phyloP scores from a whole-genome alignment of 2,329 filamentous ascomycete genomes.

The Aspergillus costaricaensis region DNA sequence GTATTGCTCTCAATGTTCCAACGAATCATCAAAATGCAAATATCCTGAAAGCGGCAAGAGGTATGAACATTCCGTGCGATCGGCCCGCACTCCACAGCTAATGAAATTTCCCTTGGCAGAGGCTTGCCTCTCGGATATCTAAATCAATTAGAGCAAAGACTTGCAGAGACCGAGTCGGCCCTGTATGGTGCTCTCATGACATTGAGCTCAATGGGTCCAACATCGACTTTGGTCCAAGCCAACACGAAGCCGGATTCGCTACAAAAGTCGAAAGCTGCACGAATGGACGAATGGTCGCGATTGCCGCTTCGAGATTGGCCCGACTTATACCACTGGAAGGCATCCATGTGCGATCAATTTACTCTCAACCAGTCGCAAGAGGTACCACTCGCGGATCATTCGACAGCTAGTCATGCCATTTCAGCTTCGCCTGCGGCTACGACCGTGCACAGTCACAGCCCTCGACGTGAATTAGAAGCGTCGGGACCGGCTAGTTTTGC shows the following conservation, averaged over 20 bases:
- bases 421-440: too few species aligned
- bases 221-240: background rate
- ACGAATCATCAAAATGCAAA: conserved; percentile 15
- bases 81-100: too few species aligned
- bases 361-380: too few species aligned
- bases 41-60: conserved; percentile 24
- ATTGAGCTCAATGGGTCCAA: background rate
- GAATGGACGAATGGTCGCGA: background rate
- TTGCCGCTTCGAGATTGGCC: background rate
- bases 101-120: background rate
- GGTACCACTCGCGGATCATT: too few species aligned
- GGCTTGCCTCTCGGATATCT: conserved; percentile 40
- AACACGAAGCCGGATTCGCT: background rate
- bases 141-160: conserved; percentile 41
- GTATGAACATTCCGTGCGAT: background rate
- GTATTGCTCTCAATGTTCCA: conserved; percentile 18
- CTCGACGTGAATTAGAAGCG: too few species aligned
- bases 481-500: too few species aligned
- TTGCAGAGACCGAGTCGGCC: conserved; percentile 34
- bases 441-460: too few species aligned
- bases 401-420: too few species aligned
- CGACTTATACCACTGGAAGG: background rate
- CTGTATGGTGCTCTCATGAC: conserved; percentile 17
- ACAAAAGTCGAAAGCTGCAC: background rate
- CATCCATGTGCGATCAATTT: background rate